phyloP scores from a whole-genome alignment of 768 basidiomycete genomes.

The Psilocybe azurescens region DNA sequence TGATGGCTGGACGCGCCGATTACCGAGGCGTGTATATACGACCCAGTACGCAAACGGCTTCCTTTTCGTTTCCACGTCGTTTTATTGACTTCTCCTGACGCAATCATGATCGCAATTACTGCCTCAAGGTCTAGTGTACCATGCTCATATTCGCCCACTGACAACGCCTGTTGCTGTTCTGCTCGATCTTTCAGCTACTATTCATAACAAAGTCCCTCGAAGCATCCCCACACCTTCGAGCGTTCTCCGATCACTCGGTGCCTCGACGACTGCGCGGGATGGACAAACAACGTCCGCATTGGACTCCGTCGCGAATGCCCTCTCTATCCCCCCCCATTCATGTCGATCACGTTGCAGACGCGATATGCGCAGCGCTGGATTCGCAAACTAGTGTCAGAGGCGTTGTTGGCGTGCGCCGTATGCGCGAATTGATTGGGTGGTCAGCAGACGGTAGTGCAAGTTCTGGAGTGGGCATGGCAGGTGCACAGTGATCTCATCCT shows the following conservation, averaged over 20 bases:
- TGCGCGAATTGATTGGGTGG: conserved; percentile 83
- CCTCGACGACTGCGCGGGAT: conserved; percentile 22
- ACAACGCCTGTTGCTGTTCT: conserved; percentile 85
- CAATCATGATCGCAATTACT: conserved; percentile 4
- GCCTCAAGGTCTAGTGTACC: conserved; percentile 87
- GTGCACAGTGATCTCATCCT: background rate
- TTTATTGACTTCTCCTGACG: conserved; percentile 10
- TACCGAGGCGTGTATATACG: conserved; percentile 83
- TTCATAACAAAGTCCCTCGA: conserved; percentile 66
- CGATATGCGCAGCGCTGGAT: conserved; percentile 71
- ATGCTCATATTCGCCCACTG: conserved; percentile 91
- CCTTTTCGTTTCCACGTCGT: conserved; percentile 8
- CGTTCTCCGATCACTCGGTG: conserved; percentile 59
- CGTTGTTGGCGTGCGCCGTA: conserved; percentile 69
- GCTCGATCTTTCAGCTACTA: conserved; percentile 77
- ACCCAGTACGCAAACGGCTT: conserved; percentile 68
- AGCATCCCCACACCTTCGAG: conserved; percentile 68
- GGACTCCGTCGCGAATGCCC: conserved; percentile 74
- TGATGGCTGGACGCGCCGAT: conserved; percentile 46
- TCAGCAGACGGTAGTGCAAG: conserved; percentile 21
- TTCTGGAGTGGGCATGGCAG: conserved; percentile 9
- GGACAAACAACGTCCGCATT: conserved; percentile 40
- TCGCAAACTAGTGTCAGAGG: conserved; percentile 57
- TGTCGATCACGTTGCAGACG: conserved; percentile 93
- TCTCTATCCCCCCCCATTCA: conserved; percentile 92